Conservation (phyloP, 345 rosid genomes). For the Noccaea bulbosa region DNA sequence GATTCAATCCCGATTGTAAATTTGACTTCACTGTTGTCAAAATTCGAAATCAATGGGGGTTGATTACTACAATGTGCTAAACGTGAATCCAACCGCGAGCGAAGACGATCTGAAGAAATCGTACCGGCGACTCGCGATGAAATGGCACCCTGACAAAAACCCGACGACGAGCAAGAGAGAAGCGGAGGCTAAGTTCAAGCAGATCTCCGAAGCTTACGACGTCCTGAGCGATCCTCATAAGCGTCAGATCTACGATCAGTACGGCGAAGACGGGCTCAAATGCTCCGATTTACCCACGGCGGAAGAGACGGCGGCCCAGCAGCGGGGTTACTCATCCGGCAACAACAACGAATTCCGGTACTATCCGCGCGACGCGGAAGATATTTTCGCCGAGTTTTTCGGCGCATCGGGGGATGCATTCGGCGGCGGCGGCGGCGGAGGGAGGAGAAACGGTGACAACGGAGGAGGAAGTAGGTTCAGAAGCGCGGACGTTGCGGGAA, state of each 20-base stretch:
- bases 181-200: slow-evolving; percentile 89
- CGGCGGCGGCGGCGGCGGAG: slow-evolving; percentile 32
- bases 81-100: slow-evolving; percentile 61
- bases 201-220: slow-evolving; percentile 84
- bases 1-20: too few relatives aligned
- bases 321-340: neutral
- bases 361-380: slow-evolving; percentile 67
- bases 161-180: slow-evolving; percentile 61
- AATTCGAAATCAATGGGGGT: slow-evolving; percentile 61
- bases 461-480: too few relatives aligned
- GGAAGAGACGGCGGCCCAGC: slow-evolving; percentile 32
- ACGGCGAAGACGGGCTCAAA: slow-evolving; percentile 77
- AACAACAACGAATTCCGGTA: slow-evolving; percentile 48
- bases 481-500: slow-evolving; percentile 41
- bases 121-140: slow-evolving; percentile 79
- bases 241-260: slow-evolving; percentile 85
- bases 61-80: slow-evolving; percentile 87
- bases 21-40: neutral
- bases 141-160: slow-evolving; percentile 95
- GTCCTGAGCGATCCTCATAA: slow-evolving; percentile 73
- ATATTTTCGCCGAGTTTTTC: slow-evolving; percentile 69
- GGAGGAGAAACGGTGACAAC: too few relatives aligned
- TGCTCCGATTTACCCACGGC: slow-evolving; percentile 55
- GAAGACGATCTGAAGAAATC: slow-evolving; percentile 84
- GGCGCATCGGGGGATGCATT: slow-evolving; percentile 50